Evolutionary conservation across 805 yeast genomes (phyloP).

Genomic region (Saturnispora silvae): DNA sequence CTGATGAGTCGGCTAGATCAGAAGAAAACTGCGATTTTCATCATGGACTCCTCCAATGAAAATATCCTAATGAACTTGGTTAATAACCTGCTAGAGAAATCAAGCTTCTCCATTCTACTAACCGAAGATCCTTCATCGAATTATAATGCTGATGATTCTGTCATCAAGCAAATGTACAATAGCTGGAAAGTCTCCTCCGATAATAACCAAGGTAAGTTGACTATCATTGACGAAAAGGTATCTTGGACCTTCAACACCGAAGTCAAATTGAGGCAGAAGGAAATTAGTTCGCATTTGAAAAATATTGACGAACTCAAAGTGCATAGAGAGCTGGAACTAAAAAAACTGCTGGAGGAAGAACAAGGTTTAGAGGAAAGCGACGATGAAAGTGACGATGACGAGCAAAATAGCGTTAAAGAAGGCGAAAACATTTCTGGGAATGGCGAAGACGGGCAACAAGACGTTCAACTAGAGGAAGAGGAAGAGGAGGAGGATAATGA

Average conservation of each 20-base stretch:
- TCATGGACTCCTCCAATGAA: slow-evolving; percentile 60
- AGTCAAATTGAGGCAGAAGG: slow-evolving; percentile 40
- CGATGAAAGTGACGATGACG: slow-evolving; percentile 3
- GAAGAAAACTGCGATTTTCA: slow-evolving; percentile 40
- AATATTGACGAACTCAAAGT: slow-evolving; percentile 37
- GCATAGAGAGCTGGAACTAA: slow-evolving; percentile 25
- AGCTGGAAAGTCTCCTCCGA: slow-evolving; percentile 27
- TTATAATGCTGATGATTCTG: slow-evolving; percentile 22
- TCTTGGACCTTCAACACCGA: slow-evolving; percentile 32
- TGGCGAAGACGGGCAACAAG: not conserved
- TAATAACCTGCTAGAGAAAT: slow-evolving; percentile 48
- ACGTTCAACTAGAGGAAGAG: not conserved
- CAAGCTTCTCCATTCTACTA: slow-evolving; percentile 58
- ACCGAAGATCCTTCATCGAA: slow-evolving; percentile 45
- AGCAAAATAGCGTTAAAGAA: slow-evolving; percentile 22
- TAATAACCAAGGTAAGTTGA: slow-evolving; percentile 49
- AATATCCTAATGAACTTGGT: slow-evolving; percentile 40
- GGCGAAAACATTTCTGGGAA: slow-evolving; percentile 18
- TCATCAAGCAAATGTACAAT: slow-evolving; percentile 47
- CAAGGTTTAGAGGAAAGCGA: slow-evolving; percentile 14
- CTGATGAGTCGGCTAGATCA: slow-evolving; percentile 1
- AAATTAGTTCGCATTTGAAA: slow-evolving; percentile 37
- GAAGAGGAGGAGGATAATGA: slow-evolving; percentile 1
- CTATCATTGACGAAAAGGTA: slow-evolving; percentile 35
- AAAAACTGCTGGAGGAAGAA: slow-evolving; percentile 22